Conservation (phyloP, 1,284 basidiomycete genomes). For the Tremellales sp. region DNA sequence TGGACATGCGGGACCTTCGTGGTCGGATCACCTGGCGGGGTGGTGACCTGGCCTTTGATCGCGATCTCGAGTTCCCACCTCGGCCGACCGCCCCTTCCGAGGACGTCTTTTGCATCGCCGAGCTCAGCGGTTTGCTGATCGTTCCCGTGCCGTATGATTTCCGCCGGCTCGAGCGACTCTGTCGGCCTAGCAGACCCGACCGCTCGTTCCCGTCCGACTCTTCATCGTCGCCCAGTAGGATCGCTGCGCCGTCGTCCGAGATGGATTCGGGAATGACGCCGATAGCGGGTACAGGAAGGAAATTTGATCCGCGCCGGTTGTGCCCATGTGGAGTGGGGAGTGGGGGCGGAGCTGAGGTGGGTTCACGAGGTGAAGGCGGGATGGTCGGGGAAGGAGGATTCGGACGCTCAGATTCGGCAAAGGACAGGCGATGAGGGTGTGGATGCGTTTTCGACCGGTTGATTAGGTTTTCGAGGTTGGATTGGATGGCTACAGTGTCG, state of each 20-base stretch:
- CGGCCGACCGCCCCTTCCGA: background rate
- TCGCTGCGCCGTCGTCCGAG: constrained; percentile 26
- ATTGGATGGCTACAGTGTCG: constrained; percentile 43
- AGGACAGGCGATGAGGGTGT: constrained; percentile 20
- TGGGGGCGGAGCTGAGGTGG: too few relatives aligned
- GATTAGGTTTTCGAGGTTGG: constrained; percentile 45
- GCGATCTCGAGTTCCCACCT: constrained; percentile 6
- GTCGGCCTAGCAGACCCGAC: constrained; percentile 9
- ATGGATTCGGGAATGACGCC: constrained; percentile 31
- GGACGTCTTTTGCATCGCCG: constrained; percentile 1
- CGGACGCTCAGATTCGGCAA: constrained; percentile 10
- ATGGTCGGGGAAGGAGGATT: constrained; percentile 9
- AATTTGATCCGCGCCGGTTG: constrained; percentile 2
- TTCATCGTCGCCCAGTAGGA: constrained; percentile 25
- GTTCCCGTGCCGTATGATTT: constrained; percentile 8
- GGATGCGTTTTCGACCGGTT: constrained; percentile 34
- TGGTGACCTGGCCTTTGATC: constrained; percentile 10
- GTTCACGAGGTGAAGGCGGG: background rate
- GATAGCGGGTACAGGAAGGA: constrained; percentile 6
- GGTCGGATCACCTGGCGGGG: constrained; percentile 2
- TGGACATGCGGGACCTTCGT: background rate
- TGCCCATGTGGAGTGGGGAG: background rate
- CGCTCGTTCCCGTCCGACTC: constrained; percentile 10
- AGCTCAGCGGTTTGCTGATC: background rate
- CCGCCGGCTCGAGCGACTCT: constrained; percentile 1